Evolutionary conservation across 129 eudicot species (phyloP).

Genomic region (Flaveria linearis): DNA sequence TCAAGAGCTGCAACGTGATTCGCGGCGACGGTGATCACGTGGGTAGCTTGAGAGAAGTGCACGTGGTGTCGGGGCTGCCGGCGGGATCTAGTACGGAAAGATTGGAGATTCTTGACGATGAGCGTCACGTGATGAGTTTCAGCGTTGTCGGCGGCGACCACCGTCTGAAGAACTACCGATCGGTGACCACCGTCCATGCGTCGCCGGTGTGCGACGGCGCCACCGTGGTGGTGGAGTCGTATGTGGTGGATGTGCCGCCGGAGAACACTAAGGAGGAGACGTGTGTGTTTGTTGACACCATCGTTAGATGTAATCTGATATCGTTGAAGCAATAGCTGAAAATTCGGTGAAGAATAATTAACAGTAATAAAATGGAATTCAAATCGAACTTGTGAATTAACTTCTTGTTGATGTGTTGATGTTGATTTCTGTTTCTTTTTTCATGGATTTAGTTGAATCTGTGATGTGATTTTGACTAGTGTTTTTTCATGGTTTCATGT

Average conservation of each 20-base stretch:
- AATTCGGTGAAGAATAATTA: constrained; percentile 33
- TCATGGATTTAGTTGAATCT: constrained; percentile 38
- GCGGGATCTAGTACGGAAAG: constrained; percentile 81
- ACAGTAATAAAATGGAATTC: not conserved
- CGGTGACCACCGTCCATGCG: constrained; percentile 69
- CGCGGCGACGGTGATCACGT: constrained; percentile 67
- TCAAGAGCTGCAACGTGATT: constrained; percentile 70
- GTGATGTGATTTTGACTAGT: constrained; percentile 32
- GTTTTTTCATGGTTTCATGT: constrained; percentile 22
- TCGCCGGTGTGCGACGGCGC: constrained; percentile 34
- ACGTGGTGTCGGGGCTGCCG: constrained; percentile 79
- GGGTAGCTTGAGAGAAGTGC: constrained; percentile 75
- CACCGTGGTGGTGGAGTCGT: constrained; percentile 82
- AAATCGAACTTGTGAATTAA: not conserved
- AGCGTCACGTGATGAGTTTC: constrained; percentile 67
- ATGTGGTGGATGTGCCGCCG: constrained; percentile 79
- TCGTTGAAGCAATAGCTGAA: constrained; percentile 73
- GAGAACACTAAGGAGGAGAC: constrained; percentile 89
- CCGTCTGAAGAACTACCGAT: constrained; percentile 69
- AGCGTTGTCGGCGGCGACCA: constrained; percentile 85
- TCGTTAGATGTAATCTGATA: constrained; percentile 71
- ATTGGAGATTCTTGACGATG: constrained; percentile 79
- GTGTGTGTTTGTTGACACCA: constrained; percentile 73
- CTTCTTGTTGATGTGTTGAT: not conserved
- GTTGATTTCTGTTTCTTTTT: constrained; percentile 11